Conservation (phyloP, 257 asterid species). For the Solanum arcanum region DNA sequence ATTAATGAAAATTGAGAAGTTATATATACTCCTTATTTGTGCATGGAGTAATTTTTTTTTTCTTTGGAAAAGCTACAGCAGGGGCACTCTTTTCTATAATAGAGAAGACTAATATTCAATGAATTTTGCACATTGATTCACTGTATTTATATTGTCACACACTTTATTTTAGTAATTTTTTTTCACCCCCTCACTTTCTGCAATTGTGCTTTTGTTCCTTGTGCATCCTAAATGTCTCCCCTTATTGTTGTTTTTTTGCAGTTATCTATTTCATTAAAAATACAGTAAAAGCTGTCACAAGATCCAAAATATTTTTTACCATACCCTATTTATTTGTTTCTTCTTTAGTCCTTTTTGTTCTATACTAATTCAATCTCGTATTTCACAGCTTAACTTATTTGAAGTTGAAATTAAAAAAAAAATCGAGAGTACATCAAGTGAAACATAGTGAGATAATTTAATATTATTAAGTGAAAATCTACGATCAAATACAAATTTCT, state of each 20-base stretch:
- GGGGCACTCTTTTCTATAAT: neutral
- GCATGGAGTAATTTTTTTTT: neutral
- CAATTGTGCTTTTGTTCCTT: neutral
- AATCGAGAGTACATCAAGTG: neutral
- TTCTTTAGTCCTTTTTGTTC: neutral
- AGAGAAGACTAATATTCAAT: conserved; percentile 5
- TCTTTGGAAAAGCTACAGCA: conserved; percentile 1
- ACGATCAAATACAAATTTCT: too few relatives aligned
- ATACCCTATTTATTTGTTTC: neutral
- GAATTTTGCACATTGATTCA: neutral
- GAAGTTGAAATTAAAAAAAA: neutral
- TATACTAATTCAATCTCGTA: neutral
- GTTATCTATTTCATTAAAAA: neutral
- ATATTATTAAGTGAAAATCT: too few relatives aligned
- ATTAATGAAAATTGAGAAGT: neutral
- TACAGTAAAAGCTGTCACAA: neutral
- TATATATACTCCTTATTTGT: neutral
- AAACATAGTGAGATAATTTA: neutral
- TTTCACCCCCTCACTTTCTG: neutral
- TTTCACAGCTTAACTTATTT: neutral
- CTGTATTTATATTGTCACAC: neutral
- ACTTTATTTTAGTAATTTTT: neutral
- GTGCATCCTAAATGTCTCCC: conserved; percentile 1
- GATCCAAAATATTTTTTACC: conserved; percentile 3
- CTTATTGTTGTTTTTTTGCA: neutral